A percentile compares a stretch with the other conserved stretches of the same genome.
Conservation (phyloP, 495 filamentous ascomycete species). For the Talaromyces proteolyticus region DNA sequence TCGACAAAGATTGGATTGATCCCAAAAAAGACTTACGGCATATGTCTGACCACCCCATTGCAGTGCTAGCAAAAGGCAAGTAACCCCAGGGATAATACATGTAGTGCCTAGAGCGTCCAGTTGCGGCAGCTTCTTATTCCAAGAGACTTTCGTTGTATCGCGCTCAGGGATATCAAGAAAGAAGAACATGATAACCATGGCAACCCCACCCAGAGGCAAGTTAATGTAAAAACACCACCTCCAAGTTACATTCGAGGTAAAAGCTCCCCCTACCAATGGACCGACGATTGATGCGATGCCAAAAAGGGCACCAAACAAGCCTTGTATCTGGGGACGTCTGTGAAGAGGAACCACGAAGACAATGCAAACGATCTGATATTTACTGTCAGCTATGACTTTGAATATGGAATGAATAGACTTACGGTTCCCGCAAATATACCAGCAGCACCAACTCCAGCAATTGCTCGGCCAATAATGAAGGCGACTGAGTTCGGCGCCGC, state of each 20-base stretch:
- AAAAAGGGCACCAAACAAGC: constrained; percentile 63
- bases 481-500: constrained; percentile 60
- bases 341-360: too few species aligned
- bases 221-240: constrained; percentile 45
- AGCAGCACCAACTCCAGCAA: constrained; percentile 70
- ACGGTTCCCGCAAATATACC: too few species aligned
- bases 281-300: constrained; percentile 26
- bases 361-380: too few species aligned
- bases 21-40: too few species aligned
- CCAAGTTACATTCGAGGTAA: constrained; percentile 18
- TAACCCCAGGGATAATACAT: constrained; percentile 35
- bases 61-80: constrained; percentile 44
- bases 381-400: too few species aligned
- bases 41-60: constrained; percentile 47
- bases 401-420: too few species aligned
- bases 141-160: too few species aligned
- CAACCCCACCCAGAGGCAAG: constrained; percentile 38
- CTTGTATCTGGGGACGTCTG: too few species aligned
- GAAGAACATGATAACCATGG: constrained; percentile 11
- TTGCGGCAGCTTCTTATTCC: constrained; percentile 28
- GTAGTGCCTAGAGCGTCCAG: constrained; percentile 42
- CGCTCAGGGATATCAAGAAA: constrained; percentile 12
- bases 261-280: constrained; percentile 15
- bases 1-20: constrained; percentile 22
- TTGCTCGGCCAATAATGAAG: constrained; percentile 71